Conservation (phyloP, 495 filamentous ascomycete genomes). For the Copromyces sp. region DNA sequence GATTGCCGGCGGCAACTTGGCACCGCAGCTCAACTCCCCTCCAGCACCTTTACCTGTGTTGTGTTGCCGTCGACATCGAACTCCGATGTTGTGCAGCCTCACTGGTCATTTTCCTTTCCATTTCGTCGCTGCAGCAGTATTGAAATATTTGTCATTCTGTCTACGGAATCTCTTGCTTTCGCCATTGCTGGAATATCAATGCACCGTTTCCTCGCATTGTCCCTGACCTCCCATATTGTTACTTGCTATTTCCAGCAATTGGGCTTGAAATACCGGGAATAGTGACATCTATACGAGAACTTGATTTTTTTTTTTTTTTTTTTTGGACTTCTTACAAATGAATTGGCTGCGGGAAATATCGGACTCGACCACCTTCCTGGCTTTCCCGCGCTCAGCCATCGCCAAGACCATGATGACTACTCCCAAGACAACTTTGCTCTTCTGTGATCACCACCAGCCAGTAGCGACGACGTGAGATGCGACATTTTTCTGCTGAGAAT, state of each 20-base stretch:
- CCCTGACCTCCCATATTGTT: not conserved
- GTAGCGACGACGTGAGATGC: not conserved
- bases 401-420: not conserved
- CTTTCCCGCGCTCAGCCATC: not conserved
- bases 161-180: too few species aligned
- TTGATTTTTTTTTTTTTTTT: too few species aligned
- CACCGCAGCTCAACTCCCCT: not conserved
- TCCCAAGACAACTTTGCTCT: not conserved
- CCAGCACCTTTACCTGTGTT: not conserved
- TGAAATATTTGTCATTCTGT: too few species aligned
- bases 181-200: not conserved
- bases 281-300: not conserved
- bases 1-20: not conserved
- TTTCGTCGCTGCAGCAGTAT: not conserved
- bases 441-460: not conserved
- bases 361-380: not conserved
- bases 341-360: not conserved
- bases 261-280: not conserved
- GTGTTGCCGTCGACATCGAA: not conserved
- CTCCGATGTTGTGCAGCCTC: not conserved
- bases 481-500: not conserved
- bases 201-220: not conserved
- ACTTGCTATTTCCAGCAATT: not conserved
- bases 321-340: not conserved
- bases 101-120: not conserved